These are phyloP conservation scores for Phytophthora idaei DNA, from an alignment of 352 stramenopile genomes.

Conservation along the genomic window DNA sequence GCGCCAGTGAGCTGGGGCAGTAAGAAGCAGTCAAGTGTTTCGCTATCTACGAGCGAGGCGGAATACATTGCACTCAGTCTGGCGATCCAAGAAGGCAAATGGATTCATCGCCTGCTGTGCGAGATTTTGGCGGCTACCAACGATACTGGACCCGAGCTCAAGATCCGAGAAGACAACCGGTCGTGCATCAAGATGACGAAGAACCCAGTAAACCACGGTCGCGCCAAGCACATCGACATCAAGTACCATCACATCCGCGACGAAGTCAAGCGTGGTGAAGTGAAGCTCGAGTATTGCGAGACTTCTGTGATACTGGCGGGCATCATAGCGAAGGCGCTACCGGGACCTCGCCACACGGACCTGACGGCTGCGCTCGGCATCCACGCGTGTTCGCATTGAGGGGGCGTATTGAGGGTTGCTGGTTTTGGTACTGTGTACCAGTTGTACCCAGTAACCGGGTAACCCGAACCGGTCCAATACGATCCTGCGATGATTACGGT, in stretches of 20 bases:
- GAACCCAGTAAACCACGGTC: not conserved
- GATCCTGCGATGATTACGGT: slow-evolving; percentile 3
- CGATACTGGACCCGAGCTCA: not conserved
- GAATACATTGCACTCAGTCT: no score
- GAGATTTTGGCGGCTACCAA: slow-evolving; percentile 6
- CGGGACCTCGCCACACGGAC: not conserved
- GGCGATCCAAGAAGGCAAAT: no score
- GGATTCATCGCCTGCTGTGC: slow-evolving; percentile 1
- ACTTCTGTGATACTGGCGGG: no score
- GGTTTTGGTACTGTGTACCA: no score
- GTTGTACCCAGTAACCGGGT: not conserved
- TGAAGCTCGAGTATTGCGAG: slow-evolving; percentile 2
- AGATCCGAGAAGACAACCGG: slow-evolving; percentile 6
- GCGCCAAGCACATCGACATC: slow-evolving; percentile 3
- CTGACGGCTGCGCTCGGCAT: not conserved
- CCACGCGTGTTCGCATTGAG: not conserved
- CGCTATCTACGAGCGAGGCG: no score
- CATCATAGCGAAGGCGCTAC: not conserved
- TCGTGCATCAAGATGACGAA: slow-evolving; percentile 10
- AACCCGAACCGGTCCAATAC: not conserved
- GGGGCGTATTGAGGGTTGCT: no score
- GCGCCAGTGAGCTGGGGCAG: no score
- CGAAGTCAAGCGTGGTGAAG: slow-evolving; percentile 6
- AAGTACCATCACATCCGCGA: slow-evolving; percentile 2
- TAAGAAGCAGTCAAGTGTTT: no score